A percentile compares a stretch with the other conserved stretches of the same genome.
phyloP scores from a whole-genome alignment of 768 basidiomycete genomes.

The Lactarius sp. region DNA sequence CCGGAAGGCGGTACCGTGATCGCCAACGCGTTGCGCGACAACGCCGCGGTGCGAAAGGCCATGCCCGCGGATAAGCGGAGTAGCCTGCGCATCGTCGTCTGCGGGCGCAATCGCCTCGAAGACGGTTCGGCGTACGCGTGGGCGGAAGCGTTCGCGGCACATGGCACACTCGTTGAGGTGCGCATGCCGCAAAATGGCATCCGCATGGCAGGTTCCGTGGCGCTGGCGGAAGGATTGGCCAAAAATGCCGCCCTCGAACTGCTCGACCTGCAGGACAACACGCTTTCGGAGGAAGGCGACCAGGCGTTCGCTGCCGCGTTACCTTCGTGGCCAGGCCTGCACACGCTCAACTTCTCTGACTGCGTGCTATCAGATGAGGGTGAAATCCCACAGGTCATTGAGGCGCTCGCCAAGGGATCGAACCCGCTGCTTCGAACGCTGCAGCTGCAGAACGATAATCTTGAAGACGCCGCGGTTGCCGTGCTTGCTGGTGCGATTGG shows the following conservation, averaged over 20 bases:
- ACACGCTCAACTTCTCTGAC: constrained; percentile 85
- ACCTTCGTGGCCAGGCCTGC: constrained; percentile 62
- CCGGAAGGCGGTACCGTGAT: constrained; percentile 82
- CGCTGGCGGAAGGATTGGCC: constrained; percentile 69
- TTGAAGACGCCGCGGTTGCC: constrained; percentile 63
- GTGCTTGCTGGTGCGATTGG: constrained; percentile 64
- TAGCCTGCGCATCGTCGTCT: constrained; percentile 76
- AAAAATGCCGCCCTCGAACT: constrained; percentile 60
- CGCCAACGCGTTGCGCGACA: constrained; percentile 75
- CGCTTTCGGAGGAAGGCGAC: constrained; percentile 56
- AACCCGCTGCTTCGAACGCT: constrained; percentile 71
- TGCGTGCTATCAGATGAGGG: constrained; percentile 84
- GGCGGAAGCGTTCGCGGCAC: constrained; percentile 85
- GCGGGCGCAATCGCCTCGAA: constrained; percentile 95
- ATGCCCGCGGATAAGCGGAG: constrained; percentile 53
- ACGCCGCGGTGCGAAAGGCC: constrained; percentile 58
- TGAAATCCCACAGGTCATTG: constrained; percentile 62
- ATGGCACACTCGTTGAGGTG: constrained; percentile 76
- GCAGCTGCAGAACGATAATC: constrained; percentile 89
- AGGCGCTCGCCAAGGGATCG: constrained; percentile 58
- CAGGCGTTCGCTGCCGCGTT: constrained; percentile 61
- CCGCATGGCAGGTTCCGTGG: constrained; percentile 81
- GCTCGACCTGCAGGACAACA: constrained; percentile 92
- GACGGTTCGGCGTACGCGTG: constrained; percentile 79
- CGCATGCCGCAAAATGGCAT: constrained; percentile 99